Evolutionary conservation across 805 yeast species (phyloP), one percentile per base, ranked within the genome.

Genomic region (Aciculoconidium aculeatum): DNA sequence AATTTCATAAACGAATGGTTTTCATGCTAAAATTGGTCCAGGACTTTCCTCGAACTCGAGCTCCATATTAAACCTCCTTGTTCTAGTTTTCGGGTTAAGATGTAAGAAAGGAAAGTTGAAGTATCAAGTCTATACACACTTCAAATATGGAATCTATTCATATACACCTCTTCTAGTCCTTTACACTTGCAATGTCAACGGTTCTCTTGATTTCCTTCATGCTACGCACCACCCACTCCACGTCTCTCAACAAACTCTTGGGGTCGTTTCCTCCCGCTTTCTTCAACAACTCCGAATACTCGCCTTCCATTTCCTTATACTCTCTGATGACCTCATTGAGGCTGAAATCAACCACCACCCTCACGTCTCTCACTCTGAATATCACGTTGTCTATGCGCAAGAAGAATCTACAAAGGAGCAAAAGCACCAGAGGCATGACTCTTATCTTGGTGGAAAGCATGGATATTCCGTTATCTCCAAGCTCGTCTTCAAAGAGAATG

Each of bases 381-480:
- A 87, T 59, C 4, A 92, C 98, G 41, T 84, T 80, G 57, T 92
- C 99, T 5, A 92, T 94, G 26, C 97, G 67, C 36, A 92, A 55
- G 50, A 85, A 90, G 42, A 90, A 73, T 25, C 97, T 67, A 28
- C 79, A 74, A 25, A 92, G 61, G 18, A 90, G 44, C 21, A 92
- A 58, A 40, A 92, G 50, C 36, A 95, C 73, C 29, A 78, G 72
- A 5, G 77, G 77, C 96, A 92, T 92, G 4, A 87, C 96, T 38
- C 99, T 62, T 12, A 92, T 72, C 53, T 88, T 88, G 19, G 79
- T 77, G 30, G 77, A 75, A 31, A 84, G 58, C 31, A 84, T 71
- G 0, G 94, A 75, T 11, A 86, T 81, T 6, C 99, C 99, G 53
- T 90, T 92, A 53, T 92, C 99, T 4, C 95, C 97, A 32, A 92